Evolutionary conservation across 2,329 filamentous ascomycete genomes (phyloP), one percentile per base, ranked within the genome.

Genomic region (Aphanoascus verrucosus): DNA sequence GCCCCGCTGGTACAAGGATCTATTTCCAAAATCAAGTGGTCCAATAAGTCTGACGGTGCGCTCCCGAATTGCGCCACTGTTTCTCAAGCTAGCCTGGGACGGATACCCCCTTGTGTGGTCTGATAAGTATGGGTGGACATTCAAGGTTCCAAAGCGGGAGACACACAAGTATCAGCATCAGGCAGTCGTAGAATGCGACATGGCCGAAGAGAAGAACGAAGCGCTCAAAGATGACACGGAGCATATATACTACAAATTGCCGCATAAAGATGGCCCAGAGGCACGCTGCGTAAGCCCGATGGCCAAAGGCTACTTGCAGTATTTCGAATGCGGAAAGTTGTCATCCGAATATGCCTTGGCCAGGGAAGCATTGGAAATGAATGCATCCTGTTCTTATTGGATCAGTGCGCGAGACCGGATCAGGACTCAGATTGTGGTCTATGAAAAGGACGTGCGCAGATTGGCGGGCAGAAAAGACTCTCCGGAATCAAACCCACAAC

Each of bases 331-430:
- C 35, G 91, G 89, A 0, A 87, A 79, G 0, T 73, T 98, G 2
- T 87, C 88, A 0, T 97, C 91, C 0, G 85, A 95, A 67, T 97
- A 85, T 63, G 67, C 82, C 0, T 91, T 96, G 63, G 93, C 93
- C 0, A 97, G 94, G 64, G 89, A 95, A 67, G 93, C 94, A 0
- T 74, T 98, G 42, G 86, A 97, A 62, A 98, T 98, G 93, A 98
- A 98, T 62, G 89, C 93, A 0, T 95, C 89, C 0, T 98, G 94
- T 66, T 97, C 91, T 0, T 98, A 98, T 69, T 98, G 94, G 93
- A 97, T 98, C 62, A 95, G 88, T 63, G 90, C 93, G 14, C 80
- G 93, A 57, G 88, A 95, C 64, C 78, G 93, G 48, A 98, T 98
- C 69, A 91, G 75, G 77, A 86, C 84, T n/a, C 93, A 98, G 64